Base-by-base conservation (phyloP, 352 stramenopile genomes). In the Pythium rhizo-oryzae region DNA sequence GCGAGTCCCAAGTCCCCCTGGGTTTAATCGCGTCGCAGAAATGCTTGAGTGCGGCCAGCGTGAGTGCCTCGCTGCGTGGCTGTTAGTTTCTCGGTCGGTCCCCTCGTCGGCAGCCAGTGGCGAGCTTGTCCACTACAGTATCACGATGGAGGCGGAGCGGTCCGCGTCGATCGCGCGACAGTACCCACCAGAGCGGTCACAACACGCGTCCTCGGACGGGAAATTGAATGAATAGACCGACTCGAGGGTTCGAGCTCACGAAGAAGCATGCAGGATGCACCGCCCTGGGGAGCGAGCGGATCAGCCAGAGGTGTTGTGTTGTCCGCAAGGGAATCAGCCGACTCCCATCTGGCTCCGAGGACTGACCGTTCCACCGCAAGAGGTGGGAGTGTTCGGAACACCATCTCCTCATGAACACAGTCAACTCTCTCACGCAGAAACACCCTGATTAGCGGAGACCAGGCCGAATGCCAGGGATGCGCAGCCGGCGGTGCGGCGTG, bases 71-170 rank as follows among this genome's bases (percentile, higher is more conserved):
- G 41, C 12, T 41, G 1, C 4, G 35, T 41, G 35, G 35, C 35
- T 15, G 35, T 15, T 41, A 15, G 35, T 41, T 15, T 2, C 28
- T 33, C 6, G 28, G 28, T 2, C 8, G 35, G 35, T 41, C 1
- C 35, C 35, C 35, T 15, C 35, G 8, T 11, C 35, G 35, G n/a
- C n/a, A n/a, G n/a, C n/a, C n/a, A n/a, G n/a, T n/a, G 9, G 41
- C 41, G 35, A n/a, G 41, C 15, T n/a, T 15, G 37, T 43, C 41
- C 41, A 47, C 23, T 53, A 53, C 46, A 30, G 46, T 30, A 53
- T 53, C 23, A 30, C n/a, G 46, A 53, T 53, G 11, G n/a, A 53
- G 46, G 46, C 46, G 46, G 46, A 53, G 46, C 46, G 46, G 11
- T 16, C 8, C 35, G 9, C 37, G 37, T 18, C 37, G 37, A 15